phyloP scores from a whole-genome alignment of 805 yeast species.

The Saccharomycopsis vini region DNA sequence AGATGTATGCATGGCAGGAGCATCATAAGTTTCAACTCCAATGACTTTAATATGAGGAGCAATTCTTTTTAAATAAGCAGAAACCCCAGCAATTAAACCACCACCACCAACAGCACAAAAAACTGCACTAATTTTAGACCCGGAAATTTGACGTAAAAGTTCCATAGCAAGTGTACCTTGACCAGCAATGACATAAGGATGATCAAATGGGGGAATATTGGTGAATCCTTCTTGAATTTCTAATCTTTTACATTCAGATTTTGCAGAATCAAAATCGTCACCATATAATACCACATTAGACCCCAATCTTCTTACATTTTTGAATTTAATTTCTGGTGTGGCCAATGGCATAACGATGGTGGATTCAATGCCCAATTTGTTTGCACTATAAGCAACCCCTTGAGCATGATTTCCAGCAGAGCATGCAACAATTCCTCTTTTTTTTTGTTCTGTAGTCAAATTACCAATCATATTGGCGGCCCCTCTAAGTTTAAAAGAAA shows the following conservation, averaged over 20 bases:
- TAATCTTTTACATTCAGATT: slow-evolving; percentile 75
- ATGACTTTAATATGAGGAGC: slow-evolving; percentile 97
- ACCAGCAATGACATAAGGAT: slow-evolving; percentile 97
- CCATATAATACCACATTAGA: slow-evolving; percentile 90
- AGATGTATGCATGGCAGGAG: slow-evolving; percentile 82
- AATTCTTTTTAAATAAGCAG: slow-evolving; percentile 80
- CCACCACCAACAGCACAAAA: slow-evolving; percentile 97
- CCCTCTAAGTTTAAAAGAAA: slow-evolving; percentile 92
- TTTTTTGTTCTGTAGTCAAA: slow-evolving; percentile 44
- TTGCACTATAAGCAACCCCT: slow-evolving; percentile 93
- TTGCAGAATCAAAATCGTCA: slow-evolving; percentile 92
- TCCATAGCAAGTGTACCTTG: slow-evolving; percentile 98
- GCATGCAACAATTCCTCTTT: slow-evolving; percentile 91
- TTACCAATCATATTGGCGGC: slow-evolving; percentile 97
- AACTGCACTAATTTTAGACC: slow-evolving; percentile 71
- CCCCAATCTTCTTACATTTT: slow-evolving; percentile 86
- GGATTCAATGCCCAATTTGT: slow-evolving; percentile 77
- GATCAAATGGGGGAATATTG: slow-evolving; percentile 96
- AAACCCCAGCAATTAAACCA: slow-evolving; percentile 87
- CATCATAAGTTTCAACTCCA: slow-evolving; percentile 94
- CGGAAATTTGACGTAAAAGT: slow-evolving; percentile 74
- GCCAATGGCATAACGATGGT: slow-evolving; percentile 98
- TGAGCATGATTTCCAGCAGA: slow-evolving; percentile 99
- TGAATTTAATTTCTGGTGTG: slow-evolving; percentile 90
- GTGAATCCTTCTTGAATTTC: slow-evolving; percentile 64